These are phyloP conservation scores for Penicillium sp. DNA, from an alignment of 2,329 filamentous ascomycete genomes.

Conservation along the genomic window DNA sequence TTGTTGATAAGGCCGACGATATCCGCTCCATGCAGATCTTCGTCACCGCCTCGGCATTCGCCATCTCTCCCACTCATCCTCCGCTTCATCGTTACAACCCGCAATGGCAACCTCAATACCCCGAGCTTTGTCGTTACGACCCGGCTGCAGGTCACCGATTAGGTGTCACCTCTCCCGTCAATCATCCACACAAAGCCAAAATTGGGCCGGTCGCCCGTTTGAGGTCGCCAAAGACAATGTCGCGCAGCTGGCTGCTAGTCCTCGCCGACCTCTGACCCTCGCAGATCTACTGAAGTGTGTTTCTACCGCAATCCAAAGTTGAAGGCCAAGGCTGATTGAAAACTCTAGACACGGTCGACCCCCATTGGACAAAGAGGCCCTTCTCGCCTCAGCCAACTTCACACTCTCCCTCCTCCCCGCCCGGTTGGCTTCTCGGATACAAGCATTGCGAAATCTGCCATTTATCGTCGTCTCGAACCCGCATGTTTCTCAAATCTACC, in stretches of 20 bases:
- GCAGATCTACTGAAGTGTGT: constrained; percentile 82
- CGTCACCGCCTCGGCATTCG: constrained; percentile 16
- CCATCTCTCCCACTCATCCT: constrained; percentile 10
- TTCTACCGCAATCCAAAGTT: neutral
- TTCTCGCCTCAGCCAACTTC: constrained; percentile 92
- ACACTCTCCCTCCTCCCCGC: constrained; percentile 89
- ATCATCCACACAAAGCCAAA: constrained; percentile 22
- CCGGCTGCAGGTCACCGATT: neutral
- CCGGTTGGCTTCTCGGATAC: constrained; percentile 89
- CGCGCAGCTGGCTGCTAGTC: constrained; percentile 72
- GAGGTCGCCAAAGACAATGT: constrained; percentile 74
- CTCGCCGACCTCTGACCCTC: constrained; percentile 79
- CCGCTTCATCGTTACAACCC: constrained; percentile 2
- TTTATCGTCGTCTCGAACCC: constrained; percentile 99
- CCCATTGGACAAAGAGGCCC: constrained; percentile 74
- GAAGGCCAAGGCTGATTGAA: neutral
- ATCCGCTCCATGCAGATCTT: constrained; percentile 19
- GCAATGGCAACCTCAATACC: constrained; percentile 12
- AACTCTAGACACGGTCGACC: constrained; percentile 70
- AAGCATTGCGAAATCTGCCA: constrained; percentile 87
- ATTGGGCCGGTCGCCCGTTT: constrained; percentile 49
- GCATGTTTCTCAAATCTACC: constrained; percentile 90
- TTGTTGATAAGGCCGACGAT: constrained; percentile 15
- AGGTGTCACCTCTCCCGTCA: constrained; percentile 8
- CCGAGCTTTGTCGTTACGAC: constrained; percentile 9